Evolutionary conservation across 192 early-diverging fungal genomes (phyloP), one percentile per base, ranked within the genome.

Genomic region (Backusella sp.): DNA sequence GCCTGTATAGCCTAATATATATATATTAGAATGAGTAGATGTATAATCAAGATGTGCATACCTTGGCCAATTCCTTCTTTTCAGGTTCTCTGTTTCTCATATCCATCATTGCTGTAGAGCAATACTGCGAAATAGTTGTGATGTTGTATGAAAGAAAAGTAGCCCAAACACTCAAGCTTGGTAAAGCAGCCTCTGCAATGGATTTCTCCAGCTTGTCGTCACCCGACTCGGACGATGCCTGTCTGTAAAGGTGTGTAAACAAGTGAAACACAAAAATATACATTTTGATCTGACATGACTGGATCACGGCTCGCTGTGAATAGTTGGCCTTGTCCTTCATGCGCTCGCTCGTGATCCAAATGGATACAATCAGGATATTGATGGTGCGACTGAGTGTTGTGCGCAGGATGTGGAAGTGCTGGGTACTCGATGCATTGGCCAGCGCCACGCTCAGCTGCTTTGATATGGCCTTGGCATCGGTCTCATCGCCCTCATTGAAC

Each of bases 311-410:
- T 59, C 77, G 41, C 5, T 62, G 53, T 12, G 23, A 4, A 2
- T 39, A 62, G 23, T 79, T 52, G 1, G 46, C 53, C 34, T 76
- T 76, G 15, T 80, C 72, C 62, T 68, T 70, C 14, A 79, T 78
- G 35, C 78, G 75, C 12, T 80, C 77, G 42, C 79, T 75, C 0
- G 84, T 77, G 70, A 86, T 77, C 79, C 84, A 86, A 2, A 86
- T 75, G 5, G 83, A 80, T 39, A 84, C 77, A 8, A 88, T 66
- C 49, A 84, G 72, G 23, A 81, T 84, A 1, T 76, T 76, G 11
- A 83, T 66, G 15, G 83, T 73, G 11, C 70, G 53, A 23, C 72
- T 77, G 11, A 84, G 15, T 0, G 83, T 86, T 6, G 68, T 73
- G 35, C 77, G 73, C 1, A 86, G 36, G 35, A 78, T 72, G 28